Evolutionary conservation across 768 basidiomycete species (phyloP), one percentile per base, ranked within the genome.

Genomic region (Boletus edulis): DNA sequence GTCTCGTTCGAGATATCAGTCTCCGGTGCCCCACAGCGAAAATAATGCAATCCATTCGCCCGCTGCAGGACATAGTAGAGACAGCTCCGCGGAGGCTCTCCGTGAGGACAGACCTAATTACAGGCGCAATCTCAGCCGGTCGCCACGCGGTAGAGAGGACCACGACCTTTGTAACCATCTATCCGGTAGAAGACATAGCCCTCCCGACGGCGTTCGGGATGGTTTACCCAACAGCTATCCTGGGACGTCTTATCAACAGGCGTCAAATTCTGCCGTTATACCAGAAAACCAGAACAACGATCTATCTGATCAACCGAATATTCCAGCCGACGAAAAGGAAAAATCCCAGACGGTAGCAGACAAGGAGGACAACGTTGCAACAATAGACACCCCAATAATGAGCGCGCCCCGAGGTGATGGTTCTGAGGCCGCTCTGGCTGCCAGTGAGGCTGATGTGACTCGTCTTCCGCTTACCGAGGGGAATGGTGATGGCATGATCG

Each of bases 1-100:
- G 31, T 71, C 72, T 22, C 63, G 59, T 54, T 68, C 75, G 8
- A 65, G 54, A 39, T 52, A 63, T 43, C 59, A n/a, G 32, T 58
- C 66, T n/a, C 27, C 54, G 13, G 14, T 24, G 4, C 37, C 35
- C 24, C 45, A 22, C 48, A 55, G 38, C 20, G 52, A 62, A 57
- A 49, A 54, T 43, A 32, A 29, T 50, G 17, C 18, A 11, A 17
- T 12, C 6, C 24, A 11, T 14, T 34, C 32, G n/a, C 20, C 39
- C 1, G 14, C 24, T 4, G 32, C 51, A 43, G 46, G 53, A 44
- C 49, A 34, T 38, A 38, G 18, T 43, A 39, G 38, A 49, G 46
- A 56, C 17, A 31, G n/a, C 29, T 40, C 59, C 38, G 41, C 37
- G 43, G 70, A 54, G 17, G 12, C n/a, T 29, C 22, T 3, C 34